phyloP scores from a whole-genome alignment of 108 stramenopile genomes.

The Pseudonitzschia pungens region DNA sequence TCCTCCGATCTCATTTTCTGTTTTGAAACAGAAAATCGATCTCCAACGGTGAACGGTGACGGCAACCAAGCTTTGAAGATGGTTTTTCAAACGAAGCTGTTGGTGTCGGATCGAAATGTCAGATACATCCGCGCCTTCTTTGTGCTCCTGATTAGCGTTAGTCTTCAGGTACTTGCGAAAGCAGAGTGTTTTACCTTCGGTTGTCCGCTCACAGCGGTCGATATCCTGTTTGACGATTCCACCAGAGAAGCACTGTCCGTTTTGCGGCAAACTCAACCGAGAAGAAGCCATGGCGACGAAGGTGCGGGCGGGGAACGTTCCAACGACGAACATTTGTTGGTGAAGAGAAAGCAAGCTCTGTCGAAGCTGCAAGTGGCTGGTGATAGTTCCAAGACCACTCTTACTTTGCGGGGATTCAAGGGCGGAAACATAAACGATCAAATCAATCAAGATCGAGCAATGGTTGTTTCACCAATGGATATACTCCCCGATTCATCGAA shows the following conservation, averaged over 20 bases:
- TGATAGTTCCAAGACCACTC: constrained; percentile 34
- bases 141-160: neutral
- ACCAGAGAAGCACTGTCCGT: constrained; percentile 41
- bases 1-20: too few species aligned
- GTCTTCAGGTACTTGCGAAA: neutral
- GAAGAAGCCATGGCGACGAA: constrained; percentile 19
- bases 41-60: too few species aligned
- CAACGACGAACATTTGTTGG: constrained; percentile 1
- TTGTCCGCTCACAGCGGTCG: constrained; percentile 59
- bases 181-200: constrained; percentile 62
- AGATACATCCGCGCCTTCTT: neutral
- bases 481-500: constrained; percentile 1
- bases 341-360: constrained; percentile 7
- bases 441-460: constrained; percentile 69
- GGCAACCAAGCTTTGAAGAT: neutral
- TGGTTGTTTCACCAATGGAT: constrained; percentile 49
- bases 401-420: constrained; percentile 67
- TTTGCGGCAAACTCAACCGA: constrained; percentile 34
- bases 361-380: constrained; percentile 29
- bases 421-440: constrained; percentile 44
- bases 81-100: neutral
- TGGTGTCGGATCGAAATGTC: neutral
- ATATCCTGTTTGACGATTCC: constrained; percentile 54
- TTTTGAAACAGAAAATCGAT: too few species aligned
- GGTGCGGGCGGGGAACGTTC: constrained; percentile 6